A percentile compares a stretch with the other conserved stretches of the same genome.
Evolutionary conservation across 331 rosid genomes (phyloP).

Genomic region (Rhamnella rubrinervis): DNA sequence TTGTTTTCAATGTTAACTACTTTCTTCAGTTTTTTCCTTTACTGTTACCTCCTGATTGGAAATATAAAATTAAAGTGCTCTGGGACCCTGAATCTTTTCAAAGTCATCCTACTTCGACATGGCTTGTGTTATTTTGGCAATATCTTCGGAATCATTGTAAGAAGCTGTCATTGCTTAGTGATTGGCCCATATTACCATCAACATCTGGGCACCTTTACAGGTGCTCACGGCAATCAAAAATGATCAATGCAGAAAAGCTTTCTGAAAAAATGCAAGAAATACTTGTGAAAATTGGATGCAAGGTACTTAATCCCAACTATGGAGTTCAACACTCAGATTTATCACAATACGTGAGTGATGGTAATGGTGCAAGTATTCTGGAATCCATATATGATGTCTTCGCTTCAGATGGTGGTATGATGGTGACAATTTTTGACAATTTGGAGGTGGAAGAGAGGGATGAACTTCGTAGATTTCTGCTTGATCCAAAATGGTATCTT

Average conservation of each 20-base stretch:
- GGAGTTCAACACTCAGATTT: conserved; percentile 71
- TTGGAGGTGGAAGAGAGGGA: conserved; percentile 67
- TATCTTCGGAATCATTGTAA: conserved; percentile 61
- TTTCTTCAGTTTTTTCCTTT: conserved; percentile 65
- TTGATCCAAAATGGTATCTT: conserved; percentile 90
- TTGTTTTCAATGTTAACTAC: conserved; percentile 54
- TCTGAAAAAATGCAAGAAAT: conserved; percentile 51
- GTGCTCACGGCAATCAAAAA: conserved; percentile 64
- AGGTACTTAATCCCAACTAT: conserved; percentile 57
- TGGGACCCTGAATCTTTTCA: conserved; percentile 74
- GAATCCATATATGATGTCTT: conserved; percentile 60
- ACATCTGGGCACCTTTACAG: conserved; percentile 71
- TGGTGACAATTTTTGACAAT: conserved; percentile 51
- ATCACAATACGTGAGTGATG: conserved; percentile 60
- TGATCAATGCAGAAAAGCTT: conserved; percentile 66
- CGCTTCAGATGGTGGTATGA: conserved; percentile 43
- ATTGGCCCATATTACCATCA: conserved; percentile 97
- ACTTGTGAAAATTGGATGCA: conserved; percentile 79
- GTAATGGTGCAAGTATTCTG: conserved; percentile 67
- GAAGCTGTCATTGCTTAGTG: conserved; percentile 60
- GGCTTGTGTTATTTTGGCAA: conserved; percentile 82
- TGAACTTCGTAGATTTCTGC: conserved; percentile 78
- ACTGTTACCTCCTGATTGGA: conserved; percentile 89
- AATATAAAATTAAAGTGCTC: conserved; percentile 67
- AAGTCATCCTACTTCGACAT: conserved; percentile 71